A percentile compares a stretch with the other conserved stretches of the same genome.
Conservation (phyloP, 2,329 filamentous ascomycete genomes). For the Penicillium sp. region DNA sequence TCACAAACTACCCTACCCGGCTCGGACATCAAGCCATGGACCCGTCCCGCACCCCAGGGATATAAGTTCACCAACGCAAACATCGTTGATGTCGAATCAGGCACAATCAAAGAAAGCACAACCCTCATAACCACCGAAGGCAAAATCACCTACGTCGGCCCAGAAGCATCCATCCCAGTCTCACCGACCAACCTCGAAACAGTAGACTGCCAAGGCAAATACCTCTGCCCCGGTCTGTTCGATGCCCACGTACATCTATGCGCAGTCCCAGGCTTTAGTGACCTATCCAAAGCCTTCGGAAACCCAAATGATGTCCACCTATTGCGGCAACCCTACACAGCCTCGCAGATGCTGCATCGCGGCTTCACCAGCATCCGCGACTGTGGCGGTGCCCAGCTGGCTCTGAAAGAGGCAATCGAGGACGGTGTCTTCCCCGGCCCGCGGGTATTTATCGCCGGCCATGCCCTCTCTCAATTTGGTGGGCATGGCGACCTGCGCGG, state of each 20-base stretch:
- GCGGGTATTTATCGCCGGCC: conserved; percentile 46
- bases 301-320: conserved; percentile 19
- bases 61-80: conserved; percentile 21
- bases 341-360: conserved; percentile 44
- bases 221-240: conserved; percentile 21
- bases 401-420: conserved; percentile 42
- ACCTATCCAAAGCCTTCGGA: conserved; percentile 17
- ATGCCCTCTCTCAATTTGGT: conserved; percentile 50
- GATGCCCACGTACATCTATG: conserved; percentile 24
- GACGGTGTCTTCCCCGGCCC: conserved; percentile 50
- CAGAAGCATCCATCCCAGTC: conserved; percentile 7
- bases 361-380: conserved; percentile 55
- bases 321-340: conserved; percentile 19
- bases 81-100: conserved; percentile 18
- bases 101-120: conserved; percentile 12
- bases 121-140: conserved; percentile 14
- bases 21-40: conserved; percentile 22
- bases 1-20: conserved; percentile 7
- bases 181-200: conserved; percentile 4
- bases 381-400: conserved; percentile 49
- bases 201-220: conserved; percentile 16
- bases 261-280: conserved; percentile 19
- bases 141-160: conserved; percentile 15
- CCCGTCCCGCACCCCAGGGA: conserved; percentile 9
- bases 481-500: conserved; percentile 48